phyloP scores from a whole-genome alignment of 1,284 basidiomycete genomes.

The Ceratobasidium papillatum region DNA sequence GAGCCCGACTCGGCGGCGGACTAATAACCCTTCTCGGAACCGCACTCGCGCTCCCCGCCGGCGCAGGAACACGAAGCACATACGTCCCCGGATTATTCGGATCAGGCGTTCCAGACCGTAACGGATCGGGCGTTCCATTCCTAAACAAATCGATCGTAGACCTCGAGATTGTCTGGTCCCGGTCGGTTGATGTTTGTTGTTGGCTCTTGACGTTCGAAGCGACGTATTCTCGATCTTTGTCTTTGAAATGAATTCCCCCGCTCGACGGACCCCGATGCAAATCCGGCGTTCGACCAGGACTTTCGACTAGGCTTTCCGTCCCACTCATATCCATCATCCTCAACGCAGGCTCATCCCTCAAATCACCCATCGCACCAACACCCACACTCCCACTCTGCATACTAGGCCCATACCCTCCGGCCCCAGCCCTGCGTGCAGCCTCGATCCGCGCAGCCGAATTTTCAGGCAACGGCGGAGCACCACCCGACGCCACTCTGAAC shows the following conservation, averaged over 20 bases:
- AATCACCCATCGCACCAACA: constrained; percentile 20
- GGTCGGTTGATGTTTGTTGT: not conserved
- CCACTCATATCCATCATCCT: constrained; percentile 26
- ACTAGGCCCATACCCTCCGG: constrained; percentile 23
- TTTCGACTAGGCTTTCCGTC: not conserved
- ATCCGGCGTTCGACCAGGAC: not conserved
- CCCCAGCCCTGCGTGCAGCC: constrained; percentile 4
- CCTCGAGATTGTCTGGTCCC: not conserved
- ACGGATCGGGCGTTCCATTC: constrained; percentile 2
- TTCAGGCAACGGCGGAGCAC: constrained; percentile 4
- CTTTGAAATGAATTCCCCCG: constrained; percentile 18
- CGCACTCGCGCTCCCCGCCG: constrained; percentile 18
- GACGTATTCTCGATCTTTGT: not conserved
- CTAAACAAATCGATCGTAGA: not conserved
- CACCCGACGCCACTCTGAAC: not conserved
- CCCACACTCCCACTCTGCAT: constrained; percentile 5
- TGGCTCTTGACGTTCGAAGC: not conserved
- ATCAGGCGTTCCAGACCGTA: constrained; percentile 29
- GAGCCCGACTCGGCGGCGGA: not conserved
- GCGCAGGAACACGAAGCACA: constrained; percentile 29
- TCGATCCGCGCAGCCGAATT: constrained; percentile 31
- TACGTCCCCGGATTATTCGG: constrained; percentile 33
- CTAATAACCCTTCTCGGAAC: constrained; percentile 24
- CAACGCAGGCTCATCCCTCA: constrained; percentile 30
- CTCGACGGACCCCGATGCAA: constrained; percentile 14